phyloP scores from a whole-genome alignment of 805 yeast genomes.

The Schwanniomyces vanrijiae region DNA sequence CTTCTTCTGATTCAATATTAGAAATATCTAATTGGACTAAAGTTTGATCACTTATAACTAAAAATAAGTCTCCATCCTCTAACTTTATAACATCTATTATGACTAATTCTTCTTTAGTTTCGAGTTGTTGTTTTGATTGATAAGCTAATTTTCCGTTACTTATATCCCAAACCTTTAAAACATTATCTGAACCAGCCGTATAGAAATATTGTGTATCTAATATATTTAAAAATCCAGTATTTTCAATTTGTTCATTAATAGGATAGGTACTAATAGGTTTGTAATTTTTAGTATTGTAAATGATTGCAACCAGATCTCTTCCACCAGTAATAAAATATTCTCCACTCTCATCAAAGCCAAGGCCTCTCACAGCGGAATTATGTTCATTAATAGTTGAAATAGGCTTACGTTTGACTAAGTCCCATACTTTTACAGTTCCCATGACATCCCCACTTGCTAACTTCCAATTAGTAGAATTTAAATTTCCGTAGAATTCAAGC shows the following conservation, averaged over 20 bases:
- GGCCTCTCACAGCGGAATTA: constrained; percentile 80
- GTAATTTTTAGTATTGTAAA: constrained; percentile 54
- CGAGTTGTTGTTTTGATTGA: constrained; percentile 46
- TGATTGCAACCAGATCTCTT: constrained; percentile 74
- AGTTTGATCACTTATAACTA: constrained; percentile 84
- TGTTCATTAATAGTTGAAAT: constrained; percentile 69
- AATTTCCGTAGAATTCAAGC: constrained; percentile 68
- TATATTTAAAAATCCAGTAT: constrained; percentile 53
- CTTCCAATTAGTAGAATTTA: constrained; percentile 68
- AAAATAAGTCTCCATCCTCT: constrained; percentile 34
- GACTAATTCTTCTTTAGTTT: constrained; percentile 70
- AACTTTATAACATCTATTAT: constrained; percentile 56
- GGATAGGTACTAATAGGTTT: constrained; percentile 69
- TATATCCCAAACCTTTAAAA: constrained; percentile 65
- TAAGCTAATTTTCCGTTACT: constrained; percentile 48
- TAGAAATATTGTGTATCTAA: constrained; percentile 41
- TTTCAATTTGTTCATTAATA: constrained; percentile 69
- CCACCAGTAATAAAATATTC: constrained; percentile 75
- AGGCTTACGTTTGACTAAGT: constrained; percentile 72
- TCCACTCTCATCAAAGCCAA: constrained; percentile 60
- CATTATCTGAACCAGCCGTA: constrained; percentile 78
- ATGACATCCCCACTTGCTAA: constrained; percentile 69
- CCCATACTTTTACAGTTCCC: constrained; percentile 59
- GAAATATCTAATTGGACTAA: constrained; percentile 49
- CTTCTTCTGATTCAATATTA: constrained; percentile 15